A percentile compares a stretch with the other conserved stretches of the same genome.
Conservation (phyloP, 2,329 filamentous ascomycete genomes). For the Aspergillus sp. region DNA sequence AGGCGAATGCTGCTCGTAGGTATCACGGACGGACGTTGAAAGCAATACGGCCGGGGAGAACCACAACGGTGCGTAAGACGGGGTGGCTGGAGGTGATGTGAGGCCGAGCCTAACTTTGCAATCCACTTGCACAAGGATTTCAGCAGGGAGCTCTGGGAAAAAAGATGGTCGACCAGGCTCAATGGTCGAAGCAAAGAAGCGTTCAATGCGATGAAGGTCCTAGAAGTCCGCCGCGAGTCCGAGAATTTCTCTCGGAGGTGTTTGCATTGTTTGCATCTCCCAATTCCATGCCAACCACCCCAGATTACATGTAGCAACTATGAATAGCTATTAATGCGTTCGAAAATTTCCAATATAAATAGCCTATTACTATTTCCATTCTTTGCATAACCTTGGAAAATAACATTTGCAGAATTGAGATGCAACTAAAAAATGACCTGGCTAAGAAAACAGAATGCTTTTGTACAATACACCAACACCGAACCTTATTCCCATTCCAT, state of each 20-base stretch:
- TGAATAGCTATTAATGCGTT: too few species aligned
- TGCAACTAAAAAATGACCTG: neutral
- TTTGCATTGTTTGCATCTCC: conserved; percentile 34
- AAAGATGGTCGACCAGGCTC: neutral
- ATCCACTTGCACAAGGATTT: neutral
- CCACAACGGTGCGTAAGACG: neutral
- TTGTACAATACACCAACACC: conserved; percentile 15
- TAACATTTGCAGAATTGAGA: neutral
- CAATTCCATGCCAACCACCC: neutral
- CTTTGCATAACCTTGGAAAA: neutral
- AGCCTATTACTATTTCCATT: neutral
- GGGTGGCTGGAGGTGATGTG: neutral
- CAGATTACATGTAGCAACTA: too few species aligned
- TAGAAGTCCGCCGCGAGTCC: conserved; percentile 13
- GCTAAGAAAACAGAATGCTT: conserved; percentile 10
- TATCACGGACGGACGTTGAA: neutral
- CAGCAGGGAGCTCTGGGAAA: neutral
- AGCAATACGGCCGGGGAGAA: neutral
- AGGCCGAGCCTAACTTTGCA: neutral
- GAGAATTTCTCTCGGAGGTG: conserved; percentile 30
- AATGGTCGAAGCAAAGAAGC: neutral
- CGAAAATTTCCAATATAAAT: too few species aligned
- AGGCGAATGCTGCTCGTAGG: neutral
- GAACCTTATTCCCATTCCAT: conserved; percentile 6
- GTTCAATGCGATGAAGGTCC: neutral